Base-by-base conservation (phyloP, 2,329 filamentous ascomycete species). In the Fusarium albidum region DNA sequence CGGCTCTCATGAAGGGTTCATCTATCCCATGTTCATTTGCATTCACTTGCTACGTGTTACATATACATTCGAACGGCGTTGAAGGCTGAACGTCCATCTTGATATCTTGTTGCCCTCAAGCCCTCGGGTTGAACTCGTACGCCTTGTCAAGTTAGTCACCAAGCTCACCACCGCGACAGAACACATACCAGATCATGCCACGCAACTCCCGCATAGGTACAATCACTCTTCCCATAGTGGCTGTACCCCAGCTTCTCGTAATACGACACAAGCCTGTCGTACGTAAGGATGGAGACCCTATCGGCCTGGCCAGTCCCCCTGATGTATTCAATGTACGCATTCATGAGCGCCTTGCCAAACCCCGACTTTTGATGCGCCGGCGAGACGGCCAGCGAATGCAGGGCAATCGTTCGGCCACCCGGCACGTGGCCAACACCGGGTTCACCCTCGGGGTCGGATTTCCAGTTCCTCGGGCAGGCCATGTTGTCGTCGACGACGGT, bases 111-210 rank as follows among this genome's bases (percentile, higher is more conserved):
- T 7, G 21, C 4, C 21, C 7, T 21, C 21, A 21, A 21, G 21
- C 21, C 21, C 21, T 7, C 5, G 21, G 21, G 21, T 7, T 21
- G 7, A 21, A 21, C 21, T 21, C 21, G 21, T 21, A 21, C 21
- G 21, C 21, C 21, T 21, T 21, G 21, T 21, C 21, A 21, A 21
- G 21, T 21, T 7, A 84, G 60, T 85, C 83, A 3, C 69, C 72
- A 1, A 82, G 65, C 2, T 77, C n/a, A 75, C 6, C 76, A 68
- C 33, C 8, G 9, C 14, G 18, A 18, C 15, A 10, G 6, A 6
- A 29, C 17, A 62, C 61, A 37, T 49, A 71, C 69, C 46, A 71
- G 52, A 47, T 71, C 69, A 9, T 69, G 66, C 69, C 69, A 71
- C 3, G 64, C 59, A 5, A 71, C 57, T 3, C 69, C 68, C 3